These are phyloP conservation scores for Ustilago hordei DNA, from an alignment of 1,284 basidiomycete genomes.

Conservation along the genomic window DNA sequence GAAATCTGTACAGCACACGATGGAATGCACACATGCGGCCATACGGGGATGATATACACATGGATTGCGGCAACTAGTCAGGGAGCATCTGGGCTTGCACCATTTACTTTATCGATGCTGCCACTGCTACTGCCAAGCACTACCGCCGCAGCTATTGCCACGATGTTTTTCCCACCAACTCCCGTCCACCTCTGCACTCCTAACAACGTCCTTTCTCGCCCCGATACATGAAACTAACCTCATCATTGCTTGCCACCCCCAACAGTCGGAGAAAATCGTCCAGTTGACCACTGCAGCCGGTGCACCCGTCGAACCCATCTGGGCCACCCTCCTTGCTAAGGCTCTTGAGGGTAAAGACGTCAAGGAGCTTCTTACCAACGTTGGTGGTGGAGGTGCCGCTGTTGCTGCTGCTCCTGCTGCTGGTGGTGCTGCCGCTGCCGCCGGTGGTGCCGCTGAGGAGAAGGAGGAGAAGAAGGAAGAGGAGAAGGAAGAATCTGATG, in stretches of 20 bases:
- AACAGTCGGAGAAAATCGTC: constrained; percentile 88
- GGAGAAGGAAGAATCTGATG: constrained; percentile 70
- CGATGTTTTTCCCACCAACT: background rate
- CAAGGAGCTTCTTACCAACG: constrained; percentile 92
- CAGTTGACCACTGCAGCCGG: constrained; percentile 84
- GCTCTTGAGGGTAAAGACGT: constrained; percentile 98
- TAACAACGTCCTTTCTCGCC: background rate
- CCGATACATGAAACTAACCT: background rate
- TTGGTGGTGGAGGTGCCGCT: constrained; percentile 80
- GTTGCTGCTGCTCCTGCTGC: constrained; percentile 73
- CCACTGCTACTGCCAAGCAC: background rate
- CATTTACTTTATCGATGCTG: too few species aligned
- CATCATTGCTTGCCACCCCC: background rate
- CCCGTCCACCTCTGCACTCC: background rate
- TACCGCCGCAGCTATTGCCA: background rate
- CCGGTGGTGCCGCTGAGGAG: constrained; percentile 80
- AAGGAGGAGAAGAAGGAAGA: constrained; percentile 79
- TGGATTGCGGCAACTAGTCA: too few species aligned
- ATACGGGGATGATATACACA: too few species aligned
- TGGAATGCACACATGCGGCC: too few species aligned
- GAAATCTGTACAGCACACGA: too few species aligned
- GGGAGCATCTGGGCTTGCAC: too few species aligned
- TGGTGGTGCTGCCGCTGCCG: constrained; percentile 76
- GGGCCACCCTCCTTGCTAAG: constrained; percentile 95
- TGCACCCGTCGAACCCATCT: constrained; percentile 94